Evolutionary conservation across 1,284 basidiomycete genomes (phyloP), one percentile per base, ranked within the genome.

Genomic region (Tetrapyrgos nigripes): DNA sequence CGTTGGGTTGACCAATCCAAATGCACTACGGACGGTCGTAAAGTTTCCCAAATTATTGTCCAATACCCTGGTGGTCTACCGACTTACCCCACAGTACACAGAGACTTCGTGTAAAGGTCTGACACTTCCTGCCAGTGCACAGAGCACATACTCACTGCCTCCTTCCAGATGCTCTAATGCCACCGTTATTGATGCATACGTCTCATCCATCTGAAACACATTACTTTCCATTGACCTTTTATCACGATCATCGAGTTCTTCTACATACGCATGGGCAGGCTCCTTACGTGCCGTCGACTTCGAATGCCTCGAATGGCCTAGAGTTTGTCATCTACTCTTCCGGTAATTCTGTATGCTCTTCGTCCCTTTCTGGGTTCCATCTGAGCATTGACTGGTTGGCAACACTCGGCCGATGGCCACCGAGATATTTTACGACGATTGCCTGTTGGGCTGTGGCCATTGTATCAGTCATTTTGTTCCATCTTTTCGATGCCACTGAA

Each of bases 241-340:
- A 70, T 13, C 65, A 62, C 26, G 62, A 70, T 21, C 76, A 73
- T 28, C 76, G 77, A 0, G 74, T 88, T 19, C 77, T 86, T 13
- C 74, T 95, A 2, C 94, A 96, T 68, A 84, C 87, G 0, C 94
- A 96, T 70, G 70, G 80, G 1, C 75, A 79, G 2, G 90, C 86
- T 0, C 92, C 94, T 1, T 94, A 88, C 64, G 70, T 89, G 62
- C 27, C 40, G 9, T 29, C 59, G 6, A 72, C 60, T 27, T 62
- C 55, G 29, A 58, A 26, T 2, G 19, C 19, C 9, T 19, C 14
- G 61, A 65, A 64, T 61, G 83, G 82, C 50, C 56, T 90, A 19
- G 75, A 79, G 48, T 73, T 92, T 50, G 81, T 78, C 0, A 74
- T 93, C 11, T 85, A 87, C 68, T 82, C 86, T 0, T 81, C 84